Base-by-base conservation (phyloP, 768 basidiomycete genomes). In the Leccinum boreale region DNA sequence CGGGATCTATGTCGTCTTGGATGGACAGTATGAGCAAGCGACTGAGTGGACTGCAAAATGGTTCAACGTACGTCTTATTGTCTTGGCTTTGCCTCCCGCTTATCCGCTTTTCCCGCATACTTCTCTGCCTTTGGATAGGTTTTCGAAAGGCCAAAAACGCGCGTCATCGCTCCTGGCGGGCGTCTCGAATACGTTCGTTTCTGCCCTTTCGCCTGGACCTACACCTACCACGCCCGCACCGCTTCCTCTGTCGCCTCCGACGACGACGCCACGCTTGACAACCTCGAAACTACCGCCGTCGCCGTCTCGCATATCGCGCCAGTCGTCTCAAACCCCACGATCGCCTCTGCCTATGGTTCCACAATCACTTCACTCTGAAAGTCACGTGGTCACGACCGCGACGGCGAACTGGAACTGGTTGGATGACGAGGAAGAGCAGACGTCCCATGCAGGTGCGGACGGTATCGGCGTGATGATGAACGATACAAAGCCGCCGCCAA, bases 121-220 rank as follows among this genome's bases (percentile, higher is more conserved):
- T 28, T 3, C n/a, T n/a, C 39, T 42, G n/a, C n/a, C n/a, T 42
- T 11, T 28, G 2, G 4, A 51, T 19, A 90, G 88, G n/a, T 81
- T 89, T 65, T 75, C 83, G 17, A 87, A 85, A 62, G 78, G 75
- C 63, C 85, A 85, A 58, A 88, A 87, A 71, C 84, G 87, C 21
- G 87, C 87, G 0, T 87, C 87, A 0, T 62, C 81, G 1, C 77
- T 90, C 29, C 66, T 90, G 53, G 81, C 85, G 0, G 88, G 89
- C 66, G 81, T 89, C 19, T 85, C 85, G 5, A 78, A 79, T 59
- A 78, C 81, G 42, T 74, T 85, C 35, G 78, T 78, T 10, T 76
- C 80, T 3, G 84, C 79, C 0, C 67, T 84, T 55, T 69, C 74
- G 7, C 76, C 80, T 2, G 60, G 74, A 14, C 71, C 76, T 0